A percentile compares a stretch with the other conserved stretches of the same genome.
Evolutionary conservation across 1,284 basidiomycete genomes (phyloP).

Genomic region (Xerocomus minutiporus): DNA sequence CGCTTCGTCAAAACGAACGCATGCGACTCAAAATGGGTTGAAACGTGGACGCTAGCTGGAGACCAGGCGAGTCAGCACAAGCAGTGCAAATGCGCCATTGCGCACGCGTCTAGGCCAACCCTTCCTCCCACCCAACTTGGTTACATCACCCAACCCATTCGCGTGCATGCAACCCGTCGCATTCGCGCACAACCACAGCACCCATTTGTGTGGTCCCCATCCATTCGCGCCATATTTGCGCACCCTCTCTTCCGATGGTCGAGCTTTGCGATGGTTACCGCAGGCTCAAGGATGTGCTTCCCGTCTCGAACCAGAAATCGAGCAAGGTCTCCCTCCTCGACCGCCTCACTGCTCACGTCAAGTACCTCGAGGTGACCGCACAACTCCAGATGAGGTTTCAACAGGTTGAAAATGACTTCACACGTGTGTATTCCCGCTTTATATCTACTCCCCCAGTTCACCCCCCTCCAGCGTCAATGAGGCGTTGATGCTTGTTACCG

Average conservation of each 20-base stretch:
- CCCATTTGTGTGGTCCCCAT: no score
- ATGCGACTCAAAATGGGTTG: no score
- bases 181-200: no score
- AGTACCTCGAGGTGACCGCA: slow-evolving; percentile 72
- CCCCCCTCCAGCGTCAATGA: slow-evolving; percentile 61
- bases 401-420: slow-evolving; percentile 66
- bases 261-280: slow-evolving; percentile 84
- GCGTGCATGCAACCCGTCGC: no score
- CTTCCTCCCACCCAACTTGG: no score
- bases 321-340: slow-evolving; percentile 85
- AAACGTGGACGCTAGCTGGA: no score
- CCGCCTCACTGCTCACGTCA: slow-evolving; percentile 75
- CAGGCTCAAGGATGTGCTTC: slow-evolving; percentile 79
- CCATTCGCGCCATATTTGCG: no score
- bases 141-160: no score
- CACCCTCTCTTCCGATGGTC: not conserved
- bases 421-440: slow-evolving; percentile 33
- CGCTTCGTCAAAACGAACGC: no score
- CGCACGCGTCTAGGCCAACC: no score
- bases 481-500: slow-evolving; percentile 77
- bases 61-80: no score
- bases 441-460: slow-evolving; percentile 3
- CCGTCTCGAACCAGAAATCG: slow-evolving; percentile 80
- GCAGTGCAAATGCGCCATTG: no score
- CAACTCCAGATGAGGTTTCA: slow-evolving; percentile 69